Evolutionary conservation across 1,284 basidiomycete genomes (phyloP), one percentile per base, ranked within the genome.

Genomic region (Apiotrichum domesticum): DNA sequence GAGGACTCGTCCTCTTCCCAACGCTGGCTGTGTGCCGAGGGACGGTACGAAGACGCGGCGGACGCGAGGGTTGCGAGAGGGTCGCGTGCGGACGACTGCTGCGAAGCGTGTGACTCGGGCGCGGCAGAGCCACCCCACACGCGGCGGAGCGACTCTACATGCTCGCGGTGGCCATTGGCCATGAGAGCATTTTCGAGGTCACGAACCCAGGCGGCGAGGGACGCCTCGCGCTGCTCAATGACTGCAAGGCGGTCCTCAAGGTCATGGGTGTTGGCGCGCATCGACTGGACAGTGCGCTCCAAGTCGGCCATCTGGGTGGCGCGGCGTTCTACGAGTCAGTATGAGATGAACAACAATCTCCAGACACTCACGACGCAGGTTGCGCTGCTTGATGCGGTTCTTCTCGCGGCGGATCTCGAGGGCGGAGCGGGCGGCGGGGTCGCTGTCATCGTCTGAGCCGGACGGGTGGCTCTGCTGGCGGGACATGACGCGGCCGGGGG

Each of bases 271-370:
- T 66, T 60, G 35, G 55, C 44, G 15, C 60, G 57, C 9, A 68
- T 46, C 15, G 40, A 47, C 3, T 61, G 34, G 14, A 70, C 61
- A 42, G 59, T 65, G 21, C 55, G 49, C 57, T 72, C 70, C 11
- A 74, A 63, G 21, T 67, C 63, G 13, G 66, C 61, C 54, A 74
- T 67, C 46, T 74, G 72, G 49, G 69, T 71, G 46, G 68, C 68
- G 13, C 72, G 66, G 35, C 72, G 68, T 35, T 64, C 72, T 73
- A 56, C 13, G 6, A 14, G 29, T 29, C 32, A 15, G 39, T 32
- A 9, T 13, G 6, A n/a, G 41, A 42, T 42, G 21, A 21, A 21
- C 11, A 14, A 13, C 41, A 14, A 11, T 11, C 10, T 42, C 11
- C 10, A 14, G 11, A 42, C 46, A 63, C 69, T 67, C 60, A 71